Evolutionary conservation across 2,329 filamentous ascomycete species (phyloP).

Genomic region (Apiospora saccharicola): DNA sequence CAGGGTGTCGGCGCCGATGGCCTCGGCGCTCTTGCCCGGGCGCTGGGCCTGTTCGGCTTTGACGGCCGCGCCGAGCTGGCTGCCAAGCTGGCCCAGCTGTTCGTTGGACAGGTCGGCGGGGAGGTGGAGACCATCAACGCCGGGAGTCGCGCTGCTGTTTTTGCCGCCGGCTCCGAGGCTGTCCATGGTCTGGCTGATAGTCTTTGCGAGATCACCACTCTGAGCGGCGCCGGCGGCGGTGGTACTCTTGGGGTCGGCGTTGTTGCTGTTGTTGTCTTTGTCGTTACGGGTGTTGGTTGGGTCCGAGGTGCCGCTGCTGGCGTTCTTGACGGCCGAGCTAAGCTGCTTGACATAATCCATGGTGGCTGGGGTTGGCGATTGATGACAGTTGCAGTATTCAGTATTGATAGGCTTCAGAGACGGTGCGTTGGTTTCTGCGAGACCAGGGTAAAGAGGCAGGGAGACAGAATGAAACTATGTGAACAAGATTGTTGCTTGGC

Average conservation of each 20-base stretch:
- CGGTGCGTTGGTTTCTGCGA: not conserved
- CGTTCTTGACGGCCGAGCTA: not conserved
- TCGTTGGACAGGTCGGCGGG: not conserved
- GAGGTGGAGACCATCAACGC: not conserved
- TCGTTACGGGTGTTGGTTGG: not conserved
- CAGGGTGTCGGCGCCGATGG: conserved; percentile 11
- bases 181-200: not conserved
- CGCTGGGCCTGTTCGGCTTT: conserved; percentile 5
- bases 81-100: not conserved
- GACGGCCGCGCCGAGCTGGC: not conserved
- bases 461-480: not conserved
- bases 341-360: conserved; percentile 10
- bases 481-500: not conserved
- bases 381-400: not conserved
- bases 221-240: not conserved
- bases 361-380: not conserved
- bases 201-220: not conserved
- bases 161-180: not conserved
- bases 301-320: not conserved
- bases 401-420: not conserved
- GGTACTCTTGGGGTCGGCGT: not conserved
- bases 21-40: not conserved
- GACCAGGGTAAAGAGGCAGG: not conserved
- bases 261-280: not conserved
- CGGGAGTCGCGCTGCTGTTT: not conserved